Conservation (phyloP, 2,329 filamentous ascomycete species). For the Rhynchosporium secalis region DNA sequence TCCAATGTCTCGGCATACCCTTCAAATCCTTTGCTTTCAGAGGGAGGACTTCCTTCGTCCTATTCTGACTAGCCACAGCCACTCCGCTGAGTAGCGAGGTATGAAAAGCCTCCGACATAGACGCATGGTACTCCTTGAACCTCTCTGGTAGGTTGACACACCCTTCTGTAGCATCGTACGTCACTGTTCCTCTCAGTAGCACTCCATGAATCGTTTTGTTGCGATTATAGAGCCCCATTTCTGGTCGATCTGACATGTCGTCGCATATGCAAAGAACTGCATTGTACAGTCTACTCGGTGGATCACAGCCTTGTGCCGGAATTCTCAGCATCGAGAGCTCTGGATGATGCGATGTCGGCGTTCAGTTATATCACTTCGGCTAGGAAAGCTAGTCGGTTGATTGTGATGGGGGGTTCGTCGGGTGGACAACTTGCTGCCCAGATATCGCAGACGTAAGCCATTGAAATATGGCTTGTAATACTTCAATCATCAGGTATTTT, state of each 20-base stretch:
- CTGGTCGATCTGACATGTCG: slow-evolving; percentile 47
- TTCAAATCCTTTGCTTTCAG: slow-evolving; percentile 36
- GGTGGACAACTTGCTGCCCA: slow-evolving; percentile 51
- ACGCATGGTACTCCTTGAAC: slow-evolving; percentile 45
- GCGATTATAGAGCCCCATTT: too few relatives aligned
- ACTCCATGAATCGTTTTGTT: slow-evolving; percentile 44
- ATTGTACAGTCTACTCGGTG: slow-evolving; percentile 46
- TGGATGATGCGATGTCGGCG: slow-evolving; percentile 46
- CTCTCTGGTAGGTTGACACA: slow-evolving; percentile 42
- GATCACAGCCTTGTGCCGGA: slow-evolving; percentile 49
- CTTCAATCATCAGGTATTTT: too few relatives aligned
- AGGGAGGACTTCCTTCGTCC: slow-evolving; percentile 48
- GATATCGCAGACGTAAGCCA: slow-evolving; percentile 40
- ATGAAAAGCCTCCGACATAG: slow-evolving; percentile 42
- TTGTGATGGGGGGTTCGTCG: slow-evolving; percentile 49
- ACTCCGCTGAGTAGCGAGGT: slow-evolving; percentile 40
- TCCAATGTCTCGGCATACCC: slow-evolving; percentile 45
- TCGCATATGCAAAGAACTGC: slow-evolving; percentile 41
- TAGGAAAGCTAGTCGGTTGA: slow-evolving; percentile 17
- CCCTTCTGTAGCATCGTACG: slow-evolving; percentile 46
- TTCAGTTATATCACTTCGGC: slow-evolving; percentile 36
- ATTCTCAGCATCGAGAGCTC: slow-evolving; percentile 43
- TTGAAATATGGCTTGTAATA: too few relatives aligned
- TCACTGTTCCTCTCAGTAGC: slow-evolving; percentile 51
- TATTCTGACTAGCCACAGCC: slow-evolving; percentile 41